Conservation (phyloP, 306 rosid genomes). For the Trichosanthes cucumerina region DNA sequence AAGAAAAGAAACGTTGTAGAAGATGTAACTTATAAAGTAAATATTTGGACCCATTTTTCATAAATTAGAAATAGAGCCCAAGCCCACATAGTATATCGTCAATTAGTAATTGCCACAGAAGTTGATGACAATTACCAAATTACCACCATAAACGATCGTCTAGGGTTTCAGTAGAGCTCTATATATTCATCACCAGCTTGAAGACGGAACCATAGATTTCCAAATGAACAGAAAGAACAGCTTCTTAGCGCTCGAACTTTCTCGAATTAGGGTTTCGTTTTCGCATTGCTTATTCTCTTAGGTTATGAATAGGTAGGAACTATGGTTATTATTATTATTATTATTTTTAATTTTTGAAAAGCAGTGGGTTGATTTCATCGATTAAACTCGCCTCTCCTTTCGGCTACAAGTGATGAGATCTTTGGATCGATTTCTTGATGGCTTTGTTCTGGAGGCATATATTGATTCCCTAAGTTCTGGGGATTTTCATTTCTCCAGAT, state of each 20-base stretch:
- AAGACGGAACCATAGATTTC: rapidly evolving
- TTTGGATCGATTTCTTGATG: constrained; percentile 48
- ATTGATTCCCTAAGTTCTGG: constrained; percentile 14
- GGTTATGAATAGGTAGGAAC: neutral
- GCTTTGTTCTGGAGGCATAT: constrained; percentile 75
- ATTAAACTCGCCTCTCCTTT: constrained; percentile 47
- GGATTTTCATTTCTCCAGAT: constrained; percentile 26
- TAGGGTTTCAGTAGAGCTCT: constrained; percentile 1
- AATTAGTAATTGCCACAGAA: neutral
- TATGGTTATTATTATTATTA: no score
- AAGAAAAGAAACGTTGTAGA: neutral
- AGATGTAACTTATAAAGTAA: no score
- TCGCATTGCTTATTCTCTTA: neutral
- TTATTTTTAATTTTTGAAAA: neutral
- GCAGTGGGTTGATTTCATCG: neutral
- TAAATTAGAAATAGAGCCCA: neutral
- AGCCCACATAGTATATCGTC: neutral
- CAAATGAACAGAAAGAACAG: neutral
- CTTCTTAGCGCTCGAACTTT: no score
- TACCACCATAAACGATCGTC: neutral
- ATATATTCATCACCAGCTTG: neutral
- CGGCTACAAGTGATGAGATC: constrained; percentile 69
- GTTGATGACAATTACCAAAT: neutral
- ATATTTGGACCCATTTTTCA: neutral
- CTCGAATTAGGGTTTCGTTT: neutral